Evolutionary conservation across 257 asterid genomes (phyloP).

Genomic region (Mitragyna speciosa): DNA sequence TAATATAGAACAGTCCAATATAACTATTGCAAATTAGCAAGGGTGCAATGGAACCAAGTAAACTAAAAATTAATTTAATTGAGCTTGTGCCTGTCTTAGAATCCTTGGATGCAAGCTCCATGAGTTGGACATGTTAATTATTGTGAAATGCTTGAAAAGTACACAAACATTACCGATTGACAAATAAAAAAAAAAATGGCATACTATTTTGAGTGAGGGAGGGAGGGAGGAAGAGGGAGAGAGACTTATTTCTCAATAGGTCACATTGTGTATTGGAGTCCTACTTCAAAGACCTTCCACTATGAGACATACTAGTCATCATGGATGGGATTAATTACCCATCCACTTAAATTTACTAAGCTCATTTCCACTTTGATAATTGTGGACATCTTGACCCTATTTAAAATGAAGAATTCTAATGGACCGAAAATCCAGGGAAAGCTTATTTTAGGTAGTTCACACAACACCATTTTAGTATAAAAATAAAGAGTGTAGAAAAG

Average conservation of each 20-base stretch:
- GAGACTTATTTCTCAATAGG: not conserved
- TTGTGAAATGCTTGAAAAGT: not conserved
- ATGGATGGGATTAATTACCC: not conserved
- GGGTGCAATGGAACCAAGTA: not conserved
- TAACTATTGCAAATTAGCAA: not conserved
- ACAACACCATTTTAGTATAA: not conserved
- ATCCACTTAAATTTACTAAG: not conserved
- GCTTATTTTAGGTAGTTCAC: not conserved
- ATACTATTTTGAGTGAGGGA: too few species aligned
- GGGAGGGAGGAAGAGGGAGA: too few species aligned
- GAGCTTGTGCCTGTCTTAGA: not conserved
- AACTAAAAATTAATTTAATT: too few species aligned
- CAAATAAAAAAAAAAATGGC: not conserved
- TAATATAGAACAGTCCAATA: too few species aligned
- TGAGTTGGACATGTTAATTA: not conserved
- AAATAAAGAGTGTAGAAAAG: not conserved
- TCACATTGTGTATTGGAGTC: not conserved
- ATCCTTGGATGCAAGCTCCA: not conserved
- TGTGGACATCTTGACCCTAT: not conserved
- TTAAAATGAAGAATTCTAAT: not conserved
- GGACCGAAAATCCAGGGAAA: not conserved
- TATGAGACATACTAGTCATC: not conserved
- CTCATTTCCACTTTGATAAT: not conserved
- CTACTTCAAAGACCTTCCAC: not conserved
- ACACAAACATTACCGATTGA: not conserved